Base-by-base conservation (phyloP, 2,329 filamentous ascomycete genomes). In the Talaromyces funiculosus region DNA sequence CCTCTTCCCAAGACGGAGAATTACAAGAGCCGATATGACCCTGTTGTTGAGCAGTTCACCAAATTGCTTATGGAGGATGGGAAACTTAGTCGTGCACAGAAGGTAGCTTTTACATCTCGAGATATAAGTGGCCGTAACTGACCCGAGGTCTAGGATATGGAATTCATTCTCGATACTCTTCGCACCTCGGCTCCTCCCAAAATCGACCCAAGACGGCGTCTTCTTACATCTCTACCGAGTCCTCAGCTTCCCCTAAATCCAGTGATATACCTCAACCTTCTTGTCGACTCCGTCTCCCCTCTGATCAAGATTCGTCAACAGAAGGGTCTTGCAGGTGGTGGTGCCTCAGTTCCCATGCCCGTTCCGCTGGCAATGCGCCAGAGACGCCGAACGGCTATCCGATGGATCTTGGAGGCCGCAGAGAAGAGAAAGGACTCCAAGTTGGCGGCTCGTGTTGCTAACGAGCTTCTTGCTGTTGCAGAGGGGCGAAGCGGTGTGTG, bases 51-150 rank as follows among this genome's bases (percentile, higher is more conserved):
- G 65, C 94, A 97, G 78, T 82, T 97, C 68, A 96, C 92, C 18
- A 92, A 92, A 72, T 81, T 96, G 67, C 77, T 99, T 64, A 99
- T 97, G 93, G 81, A 82, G 68, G 85, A 97, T 75, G 94, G 94
- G 67, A 95, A 97, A 80, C 85, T 96, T 73, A 89, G 88, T 71
- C 83, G 85, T 73, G 94, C 94, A n/a, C 91, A 99, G 75, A 86
- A 87, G 79, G 92, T 96, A 82, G 49, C 2, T 18, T 37, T 26
- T 18, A 26, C 14, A 24, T 40, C 3, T 33, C 16, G 43, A 33
- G 10, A 9, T 29, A 16, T 14, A 7, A 22, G 3, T 33, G 9
- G 2, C 16, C 1, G 22, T 35, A 35, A 10, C 29, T 51, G n/a
- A 51, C 6, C 8, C 2, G 18, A 35, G 4, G 8, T 33, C 47